Conservation (phyloP, 2,329 filamentous ascomycete genomes). For the Xylaria sp. region DNA sequence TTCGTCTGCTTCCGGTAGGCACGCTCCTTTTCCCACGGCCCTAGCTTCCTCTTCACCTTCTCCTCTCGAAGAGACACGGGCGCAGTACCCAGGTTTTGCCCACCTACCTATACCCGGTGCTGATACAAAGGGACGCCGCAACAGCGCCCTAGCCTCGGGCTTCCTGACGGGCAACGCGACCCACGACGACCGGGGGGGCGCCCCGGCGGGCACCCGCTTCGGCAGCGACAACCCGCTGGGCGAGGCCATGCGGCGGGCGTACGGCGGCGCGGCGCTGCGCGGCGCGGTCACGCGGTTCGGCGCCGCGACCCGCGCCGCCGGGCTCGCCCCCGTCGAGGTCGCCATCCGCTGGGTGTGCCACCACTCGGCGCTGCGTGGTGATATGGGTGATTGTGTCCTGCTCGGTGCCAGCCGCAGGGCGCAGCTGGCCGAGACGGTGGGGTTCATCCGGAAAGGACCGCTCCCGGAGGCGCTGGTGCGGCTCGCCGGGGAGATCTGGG, state of each 20-base stretch:
- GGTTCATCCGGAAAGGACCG: slow-evolving; percentile 36
- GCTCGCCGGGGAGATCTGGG: slow-evolving; percentile 29
- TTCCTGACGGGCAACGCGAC: slow-evolving; percentile 41
- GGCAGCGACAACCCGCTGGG: slow-evolving; percentile 31
- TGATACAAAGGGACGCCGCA: too few species aligned
- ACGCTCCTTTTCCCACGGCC: background rate
- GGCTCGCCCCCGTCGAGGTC: slow-evolving; percentile 38
- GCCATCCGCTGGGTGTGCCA: slow-evolving; percentile 40
- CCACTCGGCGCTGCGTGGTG: slow-evolving; percentile 34
- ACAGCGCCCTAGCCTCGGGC: slow-evolving; percentile 29
- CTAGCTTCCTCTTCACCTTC: too few species aligned
- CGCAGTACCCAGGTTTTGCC: too few species aligned
- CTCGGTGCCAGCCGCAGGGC: slow-evolving; percentile 38
- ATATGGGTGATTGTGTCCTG: slow-evolving; percentile 38
- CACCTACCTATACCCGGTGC: too few species aligned
- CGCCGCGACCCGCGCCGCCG: slow-evolving; percentile 26
- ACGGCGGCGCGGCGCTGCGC: slow-evolving; percentile 33
- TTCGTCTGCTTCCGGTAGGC: slow-evolving; percentile 25
- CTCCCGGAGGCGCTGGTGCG: slow-evolving; percentile 31
- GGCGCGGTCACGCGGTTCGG: slow-evolving; percentile 38
- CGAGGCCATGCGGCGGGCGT: slow-evolving; percentile 31
- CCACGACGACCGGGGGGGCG: slow-evolving; percentile 25
- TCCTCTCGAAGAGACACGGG: too few species aligned
- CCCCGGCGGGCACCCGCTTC: slow-evolving; percentile 35
- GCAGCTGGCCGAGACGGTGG: slow-evolving; percentile 38